Conservation (phyloP, 306 rosid genomes). For the Prunus dulcis region DNA sequence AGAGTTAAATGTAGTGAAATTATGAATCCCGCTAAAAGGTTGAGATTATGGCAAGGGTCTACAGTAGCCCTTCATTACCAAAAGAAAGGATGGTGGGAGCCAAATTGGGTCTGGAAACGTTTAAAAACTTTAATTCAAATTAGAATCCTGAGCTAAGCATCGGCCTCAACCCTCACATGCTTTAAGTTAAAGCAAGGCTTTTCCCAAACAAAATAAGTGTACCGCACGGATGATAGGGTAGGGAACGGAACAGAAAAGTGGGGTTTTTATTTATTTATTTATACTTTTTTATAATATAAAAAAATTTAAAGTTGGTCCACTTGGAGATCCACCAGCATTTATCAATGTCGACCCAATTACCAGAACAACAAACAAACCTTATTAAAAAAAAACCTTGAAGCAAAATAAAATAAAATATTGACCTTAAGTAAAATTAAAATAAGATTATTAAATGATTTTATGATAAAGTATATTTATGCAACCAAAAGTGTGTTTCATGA, state of each 20-base stretch:
- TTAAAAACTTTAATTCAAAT: slow-evolving; percentile 49
- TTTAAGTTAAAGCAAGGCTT: slow-evolving; percentile 63
- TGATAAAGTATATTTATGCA: neutral
- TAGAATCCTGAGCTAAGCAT: slow-evolving; percentile 15
- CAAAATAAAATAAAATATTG: neutral
- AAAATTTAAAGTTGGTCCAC: neutral
- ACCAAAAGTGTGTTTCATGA: neutral
- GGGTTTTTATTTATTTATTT: neutral
- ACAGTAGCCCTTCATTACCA: slow-evolving; percentile 8
- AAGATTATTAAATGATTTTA: neutral
- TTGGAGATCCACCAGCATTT: slow-evolving; percentile 28
- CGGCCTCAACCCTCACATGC: slow-evolving; percentile 40
- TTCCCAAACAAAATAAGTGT: slow-evolving; percentile 46
- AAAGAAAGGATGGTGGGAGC: slow-evolving; percentile 31
- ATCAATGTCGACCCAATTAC: slow-evolving; percentile 15
- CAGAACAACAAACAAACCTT: neutral
- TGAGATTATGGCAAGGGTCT: neutral
- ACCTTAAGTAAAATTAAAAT: neutral
- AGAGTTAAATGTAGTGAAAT: no score
- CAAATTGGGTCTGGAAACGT: slow-evolving; percentile 24
- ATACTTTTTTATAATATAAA: no score
- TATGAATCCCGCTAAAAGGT: no score
- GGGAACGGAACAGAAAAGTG: slow-evolving; percentile 11
- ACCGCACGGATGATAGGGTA: slow-evolving; percentile 32
- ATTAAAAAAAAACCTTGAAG: no score